These are phyloP conservation scores for Cyclotella sp. DNA, from an alignment of 108 stramenopile species.

Conservation along the genomic window DNA sequence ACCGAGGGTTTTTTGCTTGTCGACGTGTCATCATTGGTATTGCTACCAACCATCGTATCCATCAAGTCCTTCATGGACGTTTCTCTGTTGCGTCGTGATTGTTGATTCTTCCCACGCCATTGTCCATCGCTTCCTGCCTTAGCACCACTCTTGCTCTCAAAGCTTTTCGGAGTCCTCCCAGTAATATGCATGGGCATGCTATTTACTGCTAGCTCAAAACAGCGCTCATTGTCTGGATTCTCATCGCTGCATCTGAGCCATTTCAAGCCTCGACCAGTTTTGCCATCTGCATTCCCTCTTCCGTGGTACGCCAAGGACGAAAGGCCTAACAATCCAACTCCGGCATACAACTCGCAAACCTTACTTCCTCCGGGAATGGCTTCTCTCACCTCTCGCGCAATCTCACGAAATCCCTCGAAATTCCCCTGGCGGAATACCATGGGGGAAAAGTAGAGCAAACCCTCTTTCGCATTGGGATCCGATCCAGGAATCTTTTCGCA, in stretches of 20 bases:
- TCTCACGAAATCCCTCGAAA: conserved; percentile 86
- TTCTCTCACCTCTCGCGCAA: conserved; percentile 83
- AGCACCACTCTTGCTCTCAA: conserved; percentile 11
- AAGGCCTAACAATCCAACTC: conserved; percentile 93
- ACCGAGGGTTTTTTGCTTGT: conserved; percentile 40
- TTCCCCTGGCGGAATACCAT: conserved; percentile 95
- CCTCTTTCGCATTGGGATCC: conserved; percentile 38
- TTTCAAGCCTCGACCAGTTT: conserved; percentile 37
- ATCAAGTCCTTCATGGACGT: conserved; percentile 51
- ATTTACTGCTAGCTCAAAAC: conserved; percentile 76
- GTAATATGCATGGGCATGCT: conserved; percentile 53
- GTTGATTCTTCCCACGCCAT: conserved; percentile 12
- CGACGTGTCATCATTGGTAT: conserved; percentile 21
- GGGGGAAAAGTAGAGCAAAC: conserved; percentile 87
- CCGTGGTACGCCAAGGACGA: conserved; percentile 78
- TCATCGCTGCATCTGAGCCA: conserved; percentile 94
- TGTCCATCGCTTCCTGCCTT: conserved; percentile 45
- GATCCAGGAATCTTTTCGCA: conserved; percentile 73
- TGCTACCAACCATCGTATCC: conserved; percentile 27
- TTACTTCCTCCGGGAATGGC: conserved; percentile 71
- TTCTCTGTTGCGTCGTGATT: conserved; percentile 20
- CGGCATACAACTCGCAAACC: conserved; percentile 94
- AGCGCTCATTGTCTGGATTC: conserved; percentile 89
- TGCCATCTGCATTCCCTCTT: conserved; percentile 33
- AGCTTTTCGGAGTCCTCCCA: conserved; percentile 36